Conservation (phyloP, 2,329 filamentous ascomycete genomes). For the Thelonectria discophora region DNA sequence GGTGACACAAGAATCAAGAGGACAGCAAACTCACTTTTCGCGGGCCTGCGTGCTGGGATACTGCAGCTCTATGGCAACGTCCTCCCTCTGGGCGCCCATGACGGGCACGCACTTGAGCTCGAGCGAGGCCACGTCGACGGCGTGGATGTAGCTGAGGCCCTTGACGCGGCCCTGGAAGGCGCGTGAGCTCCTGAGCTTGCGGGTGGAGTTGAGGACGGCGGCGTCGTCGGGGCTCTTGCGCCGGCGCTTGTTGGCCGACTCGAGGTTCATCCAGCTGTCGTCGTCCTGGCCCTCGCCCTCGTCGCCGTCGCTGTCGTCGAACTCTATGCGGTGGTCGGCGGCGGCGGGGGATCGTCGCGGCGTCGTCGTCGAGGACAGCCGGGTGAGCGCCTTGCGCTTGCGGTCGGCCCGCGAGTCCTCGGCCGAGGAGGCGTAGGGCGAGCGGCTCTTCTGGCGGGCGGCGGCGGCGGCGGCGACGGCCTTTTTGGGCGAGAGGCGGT, state of each 20-base stretch:
- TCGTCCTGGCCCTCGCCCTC: constrained; percentile 62
- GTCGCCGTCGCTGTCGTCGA: constrained; percentile 49
- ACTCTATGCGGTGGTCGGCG: constrained; percentile 59
- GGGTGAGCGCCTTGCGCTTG: constrained; percentile 58
- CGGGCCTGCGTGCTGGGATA: constrained; percentile 80
- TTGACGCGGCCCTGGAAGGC: constrained; percentile 56
- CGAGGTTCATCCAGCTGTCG: constrained; percentile 61
- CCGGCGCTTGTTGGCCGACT: constrained; percentile 58
- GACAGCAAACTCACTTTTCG: constrained; percentile 65
- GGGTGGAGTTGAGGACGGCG: constrained; percentile 56
- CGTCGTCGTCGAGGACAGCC: constrained; percentile 41
- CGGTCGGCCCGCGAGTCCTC: constrained; percentile 51
- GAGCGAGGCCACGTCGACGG: constrained; percentile 63
- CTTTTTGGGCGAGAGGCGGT: constrained; percentile 54
- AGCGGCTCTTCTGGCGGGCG: constrained; percentile 53
- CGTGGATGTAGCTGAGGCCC: constrained; percentile 63
- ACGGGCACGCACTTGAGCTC: constrained; percentile 61
- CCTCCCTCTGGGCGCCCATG: constrained; percentile 59
- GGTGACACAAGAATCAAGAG: background rate
- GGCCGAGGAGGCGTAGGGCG: constrained; percentile 53
- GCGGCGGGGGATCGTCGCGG: constrained; percentile 56
- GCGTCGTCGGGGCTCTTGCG: constrained; percentile 53
- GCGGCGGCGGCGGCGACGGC: constrained; percentile 45
- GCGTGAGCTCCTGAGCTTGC: constrained; percentile 55
- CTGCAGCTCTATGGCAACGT: constrained; percentile 74